These are phyloP conservation scores for Tricholoma saponaceum DNA, from an alignment of 768 basidiomycete genomes.

Conservation along the genomic window DNA sequence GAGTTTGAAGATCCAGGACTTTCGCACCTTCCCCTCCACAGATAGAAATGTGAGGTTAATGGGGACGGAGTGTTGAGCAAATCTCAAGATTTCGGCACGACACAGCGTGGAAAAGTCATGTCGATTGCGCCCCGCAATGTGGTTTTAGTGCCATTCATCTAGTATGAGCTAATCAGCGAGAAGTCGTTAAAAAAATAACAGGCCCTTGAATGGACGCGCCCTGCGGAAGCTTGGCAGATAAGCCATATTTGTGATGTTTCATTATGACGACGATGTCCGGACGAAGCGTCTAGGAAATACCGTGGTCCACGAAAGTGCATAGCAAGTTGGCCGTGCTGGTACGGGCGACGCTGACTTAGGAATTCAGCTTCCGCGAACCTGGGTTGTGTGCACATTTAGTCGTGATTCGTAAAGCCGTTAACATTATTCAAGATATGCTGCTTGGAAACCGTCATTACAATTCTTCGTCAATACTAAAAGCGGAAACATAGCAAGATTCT, in stretches of 20 bases:
- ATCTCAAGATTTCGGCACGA: not conserved
- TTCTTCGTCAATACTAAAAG: not conserved
- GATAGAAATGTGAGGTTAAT: not conserved
- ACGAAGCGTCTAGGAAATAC: not conserved
- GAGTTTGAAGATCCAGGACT: not conserved
- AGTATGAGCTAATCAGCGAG: not conserved
- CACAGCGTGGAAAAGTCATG: not conserved
- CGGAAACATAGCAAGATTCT: not conserved
- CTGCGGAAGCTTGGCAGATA: too few species aligned
- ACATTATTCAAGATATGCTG: not conserved
- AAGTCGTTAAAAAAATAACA: not conserved
- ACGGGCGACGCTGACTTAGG: not conserved
- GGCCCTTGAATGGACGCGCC: too few species aligned
- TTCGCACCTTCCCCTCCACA: not conserved
- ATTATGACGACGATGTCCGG: not conserved
- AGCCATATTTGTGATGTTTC: too few species aligned
- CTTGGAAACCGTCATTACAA: not conserved
- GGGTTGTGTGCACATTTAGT: too few species aligned
- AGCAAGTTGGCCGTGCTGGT: not conserved
- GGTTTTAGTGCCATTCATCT: not conserved
- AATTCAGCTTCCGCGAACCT: not conserved
- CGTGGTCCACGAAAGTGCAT: too few species aligned
- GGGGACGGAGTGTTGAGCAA: not conserved
- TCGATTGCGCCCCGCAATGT: not conserved
- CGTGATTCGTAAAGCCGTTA: too few species aligned